Base-by-base conservation (phyloP, 192 early-diverging fungal species). In the Coemansia sp. region DNA sequence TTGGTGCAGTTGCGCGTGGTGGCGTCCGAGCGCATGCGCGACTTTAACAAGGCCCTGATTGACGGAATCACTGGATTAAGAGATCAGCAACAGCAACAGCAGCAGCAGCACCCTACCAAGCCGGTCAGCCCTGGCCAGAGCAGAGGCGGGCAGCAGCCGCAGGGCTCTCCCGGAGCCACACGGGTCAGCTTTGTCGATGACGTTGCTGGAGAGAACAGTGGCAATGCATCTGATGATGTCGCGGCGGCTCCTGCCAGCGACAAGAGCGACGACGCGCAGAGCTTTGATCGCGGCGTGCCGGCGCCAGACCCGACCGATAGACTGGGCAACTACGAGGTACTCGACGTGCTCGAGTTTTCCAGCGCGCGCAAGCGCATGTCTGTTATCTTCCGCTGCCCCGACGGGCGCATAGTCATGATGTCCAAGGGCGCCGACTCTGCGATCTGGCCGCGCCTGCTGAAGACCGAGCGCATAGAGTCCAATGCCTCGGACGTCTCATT, bases 341-440 rank as follows among this genome's bases (percentile, higher is more conserved):
- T 95, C 34, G 85, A 89, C 62, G 74, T 89, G 7, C 71, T 97
- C 25, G 94, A 97, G 63, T 97, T 97, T 70, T 87, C 87, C 0
- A 88, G 85, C 51, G 88, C 89, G 51, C 85, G 94, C 20, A 97
- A 97, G 66, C 86, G 94, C 32, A 95, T 95, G 94, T 90, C 87
- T 0, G 84, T 92, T 7, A 82, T 97, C 30, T 82, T 89, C 55
- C 78, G 85, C 27, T 83, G 85, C 57, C 85, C 89, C 5, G 85
- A 90, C 60, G 89, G 88, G 9, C 83, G 81, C 22, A 93, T 94
- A 52, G 83, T 86, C 11, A 69, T 97, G 49, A 86, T 91, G 68
- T 90, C 88, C 73, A 95, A 97, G 82, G 95, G 95, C 25, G 94
- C 94, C 1, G 94, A 96, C 70, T 93, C 92, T 7, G 88, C 93